Evolutionary conservation across 2,329 filamentous ascomycete species (phyloP).

Genomic region (Zymoseptoria pseudotritici): DNA sequence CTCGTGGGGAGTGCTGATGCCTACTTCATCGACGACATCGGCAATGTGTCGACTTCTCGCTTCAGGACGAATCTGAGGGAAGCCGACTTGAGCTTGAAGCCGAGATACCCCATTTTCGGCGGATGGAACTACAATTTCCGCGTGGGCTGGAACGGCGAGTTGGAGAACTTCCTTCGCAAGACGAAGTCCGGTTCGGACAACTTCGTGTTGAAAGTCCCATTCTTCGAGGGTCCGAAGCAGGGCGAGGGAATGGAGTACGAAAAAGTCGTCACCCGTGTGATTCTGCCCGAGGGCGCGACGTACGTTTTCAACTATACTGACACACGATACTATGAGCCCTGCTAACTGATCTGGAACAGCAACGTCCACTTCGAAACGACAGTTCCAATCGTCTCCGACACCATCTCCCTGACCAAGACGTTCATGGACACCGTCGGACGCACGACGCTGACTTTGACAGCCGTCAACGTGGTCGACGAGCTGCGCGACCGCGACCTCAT

Average conservation of each 20-base stretch:
- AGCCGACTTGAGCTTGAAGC: constrained; percentile 81
- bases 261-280: constrained; percentile 67
- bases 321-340: background rate
- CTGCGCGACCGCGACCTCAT: constrained; percentile 74
- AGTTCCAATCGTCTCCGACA: constrained; percentile 60
- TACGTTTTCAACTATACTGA: constrained; percentile 42
- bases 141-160: constrained; percentile 88
- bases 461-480: constrained; percentile 84
- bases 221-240: constrained; percentile 86
- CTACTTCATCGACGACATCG: constrained; percentile 94
- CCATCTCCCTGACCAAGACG: constrained; percentile 65
- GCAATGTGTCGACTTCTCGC: constrained; percentile 88
- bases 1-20: constrained; percentile 72
- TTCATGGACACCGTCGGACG: constrained; percentile 92
- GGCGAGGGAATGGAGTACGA: constrained; percentile 80
- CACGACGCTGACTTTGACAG: constrained; percentile 70
- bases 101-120: constrained; percentile 91
- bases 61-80: constrained; percentile 62
- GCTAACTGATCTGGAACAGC: constrained; percentile 38
- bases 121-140: constrained; percentile 98
- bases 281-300: constrained; percentile 86
- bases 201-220: constrained; percentile 84
- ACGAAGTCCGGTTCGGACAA: constrained; percentile 51
- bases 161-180: constrained; percentile 66
- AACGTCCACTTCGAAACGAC: constrained; percentile 71